Base-by-base conservation (phyloP, 768 basidiomycete species). In the Boletus bicolor region DNA sequence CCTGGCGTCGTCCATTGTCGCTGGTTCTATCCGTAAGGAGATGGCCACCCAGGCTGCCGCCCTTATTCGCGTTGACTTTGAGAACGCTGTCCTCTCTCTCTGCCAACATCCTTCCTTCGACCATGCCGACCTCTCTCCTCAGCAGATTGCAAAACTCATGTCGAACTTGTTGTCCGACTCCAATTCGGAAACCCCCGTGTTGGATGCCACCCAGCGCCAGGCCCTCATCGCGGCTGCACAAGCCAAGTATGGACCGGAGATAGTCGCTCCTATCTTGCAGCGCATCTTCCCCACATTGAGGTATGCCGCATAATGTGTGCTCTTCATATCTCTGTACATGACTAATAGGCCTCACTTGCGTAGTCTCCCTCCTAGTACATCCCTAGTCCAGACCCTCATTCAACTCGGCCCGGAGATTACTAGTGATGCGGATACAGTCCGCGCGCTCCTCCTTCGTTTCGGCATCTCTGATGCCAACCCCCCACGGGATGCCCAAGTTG, bases 91-190 rank as follows among this genome's bases (percentile, higher is more conserved):
- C 17, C 70, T 87, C 53, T 82, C 88, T 19, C 75, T 93, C 46
- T 89, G 86, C 68, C 89, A 90, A 63, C 85, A 83, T 48, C 87
- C 89, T 12, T 86, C 86, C 39, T 90, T 91, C 64, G 92, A 93
- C 70, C 83, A 88, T 64, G 86, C 86, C 43, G 89, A 91, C 70
- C 77, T 93, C 56, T 81, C 82, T 21, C 84, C 86, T 12, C 77
- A 79, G 45, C 91, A 92, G 65, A 77, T 91, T 56, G 80, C 84
- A 58, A 89, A 90, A 76, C 76, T 95, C 60, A 80, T 94, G 76
- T 78, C 85, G 46, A 93, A 92, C 69, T 77, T 94, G 55, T 79
- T 95, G 58, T 86, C 81, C 36, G 86, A 90, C 67, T 73, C 81
- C 4, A 79, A 82, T n/a, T 70, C 78, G 42, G 91, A 93, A 60